These are phyloP conservation scores for Quercus engelmannii DNA, from an alignment of 306 rosid genomes.

Conservation along the genomic window DNA sequence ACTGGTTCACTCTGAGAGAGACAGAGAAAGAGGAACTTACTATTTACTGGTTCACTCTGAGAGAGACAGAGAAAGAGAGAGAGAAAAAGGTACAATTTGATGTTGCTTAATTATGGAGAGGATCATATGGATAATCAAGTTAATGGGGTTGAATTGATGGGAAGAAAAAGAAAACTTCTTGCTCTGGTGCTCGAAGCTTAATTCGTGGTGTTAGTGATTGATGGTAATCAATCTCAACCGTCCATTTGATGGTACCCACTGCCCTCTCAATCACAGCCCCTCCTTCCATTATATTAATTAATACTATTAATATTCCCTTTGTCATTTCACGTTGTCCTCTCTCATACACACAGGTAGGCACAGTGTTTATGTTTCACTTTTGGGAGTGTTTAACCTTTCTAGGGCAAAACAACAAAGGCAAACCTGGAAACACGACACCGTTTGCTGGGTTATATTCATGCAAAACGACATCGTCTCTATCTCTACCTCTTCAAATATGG, in stretches of 20 bases:
- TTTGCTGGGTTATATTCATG: neutral
- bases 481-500: too few relatives aligned
- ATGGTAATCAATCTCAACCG: slow-evolving; percentile 28
- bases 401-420: neutral
- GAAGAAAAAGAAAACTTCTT: neutral
- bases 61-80: too few relatives aligned
- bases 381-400: neutral
- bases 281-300: slow-evolving; percentile 33
- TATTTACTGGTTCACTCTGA: neutral
- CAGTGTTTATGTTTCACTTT: neutral
- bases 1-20: neutral
- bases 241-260: neutral
- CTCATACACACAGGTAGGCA: neutral
- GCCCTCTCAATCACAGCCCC: neutral
- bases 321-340: slow-evolving; percentile 11
- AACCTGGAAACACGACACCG: neutral
- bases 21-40: neutral
- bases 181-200: neutral
- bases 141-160: slow-evolving; percentile 14
- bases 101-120: neutral
- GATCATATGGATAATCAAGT: neutral
- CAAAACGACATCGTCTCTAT: slow-evolving; percentile 8
- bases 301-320: slow-evolving; percentile 13
- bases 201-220: slow-evolving; percentile 13
- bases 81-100: neutral